Evolutionary conservation across 2,329 filamentous ascomycete species (phyloP).

Genomic region (Nothophaeocryptopus gaeumannii): DNA sequence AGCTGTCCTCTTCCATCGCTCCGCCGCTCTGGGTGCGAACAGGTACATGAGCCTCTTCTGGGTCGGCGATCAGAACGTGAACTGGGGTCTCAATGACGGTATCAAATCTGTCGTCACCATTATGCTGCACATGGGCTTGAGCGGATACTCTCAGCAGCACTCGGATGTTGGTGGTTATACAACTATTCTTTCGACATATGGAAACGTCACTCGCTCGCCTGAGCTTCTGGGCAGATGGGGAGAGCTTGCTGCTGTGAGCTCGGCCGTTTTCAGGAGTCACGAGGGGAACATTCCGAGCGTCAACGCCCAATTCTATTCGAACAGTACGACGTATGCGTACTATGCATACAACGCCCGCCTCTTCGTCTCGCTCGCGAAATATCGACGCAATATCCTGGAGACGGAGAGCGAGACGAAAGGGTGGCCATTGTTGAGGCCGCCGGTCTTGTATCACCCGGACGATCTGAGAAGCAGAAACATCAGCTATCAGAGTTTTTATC

Average conservation of each 20-base stretch:
- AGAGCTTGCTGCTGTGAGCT: conserved; percentile 37
- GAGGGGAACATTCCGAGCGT: conserved; percentile 39
- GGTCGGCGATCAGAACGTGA: conserved; percentile 39
- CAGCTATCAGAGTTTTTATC: conserved; percentile 32
- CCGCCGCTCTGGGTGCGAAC: conserved; percentile 34
- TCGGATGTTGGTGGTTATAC: conserved; percentile 40
- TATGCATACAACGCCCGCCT: conserved; percentile 38
- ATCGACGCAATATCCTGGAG: conserved; percentile 32
- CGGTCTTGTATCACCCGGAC: conserved; percentile 27
- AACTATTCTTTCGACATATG: conserved; percentile 28
- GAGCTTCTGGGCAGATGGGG: conserved; percentile 40
- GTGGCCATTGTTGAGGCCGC: conserved; percentile 30
- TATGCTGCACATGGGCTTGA: conserved; percentile 38
- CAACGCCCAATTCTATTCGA: conserved; percentile 40
- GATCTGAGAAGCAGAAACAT: conserved; percentile 25
- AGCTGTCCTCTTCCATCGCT: conserved; percentile 38
- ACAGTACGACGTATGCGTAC: conserved; percentile 35
- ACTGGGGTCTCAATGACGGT: conserved; percentile 37
- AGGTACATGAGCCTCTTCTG: conserved; percentile 40
- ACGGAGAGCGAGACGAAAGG: conserved; percentile 28
- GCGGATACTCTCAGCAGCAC: conserved; percentile 37
- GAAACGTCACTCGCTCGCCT: conserved; percentile 36
- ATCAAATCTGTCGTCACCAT: conserved; percentile 37
- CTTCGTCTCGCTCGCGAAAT: conserved; percentile 35
- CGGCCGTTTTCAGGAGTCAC: conserved; percentile 37